Conservation (phyloP, 2,329 filamentous ascomycete species). For the Raffaelea ambrosiae region DNA sequence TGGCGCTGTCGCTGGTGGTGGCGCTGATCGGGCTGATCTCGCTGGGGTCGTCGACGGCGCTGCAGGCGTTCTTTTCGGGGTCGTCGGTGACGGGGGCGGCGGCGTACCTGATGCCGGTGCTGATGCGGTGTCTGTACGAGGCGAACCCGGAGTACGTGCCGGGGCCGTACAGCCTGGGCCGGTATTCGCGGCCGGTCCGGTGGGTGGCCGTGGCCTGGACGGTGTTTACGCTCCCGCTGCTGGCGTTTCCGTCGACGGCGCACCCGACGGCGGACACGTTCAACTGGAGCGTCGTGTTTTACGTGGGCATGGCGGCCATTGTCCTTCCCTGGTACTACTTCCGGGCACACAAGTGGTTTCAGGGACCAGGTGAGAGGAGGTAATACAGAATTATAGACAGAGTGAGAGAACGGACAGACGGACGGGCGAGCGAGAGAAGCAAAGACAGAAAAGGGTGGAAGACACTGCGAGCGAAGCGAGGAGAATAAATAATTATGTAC, state of each 20-base stretch:
- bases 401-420: too few species aligned
- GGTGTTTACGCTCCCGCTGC: slow-evolving; percentile 2
- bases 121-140: slow-evolving; percentile 7
- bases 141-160: slow-evolving; percentile 4
- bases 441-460: too few species aligned
- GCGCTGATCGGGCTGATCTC: slow-evolving; percentile 5
- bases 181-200: neutral
- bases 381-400: neutral
- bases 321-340: slow-evolving; percentile 4
- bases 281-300: slow-evolving; percentile 7
- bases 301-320: neutral
- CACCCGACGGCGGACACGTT: slow-evolving; percentile 2
- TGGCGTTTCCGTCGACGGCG: slow-evolving; percentile 3
- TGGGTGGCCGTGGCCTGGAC: slow-evolving; percentile 4
- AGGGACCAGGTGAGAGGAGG: neutral
- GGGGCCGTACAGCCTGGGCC: neutral
- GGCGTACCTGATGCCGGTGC: slow-evolving; percentile 4
- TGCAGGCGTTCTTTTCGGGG: slow-evolving; percentile 6
- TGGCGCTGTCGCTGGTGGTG: slow-evolving; percentile 1
- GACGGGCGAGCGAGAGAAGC: too few species aligned
- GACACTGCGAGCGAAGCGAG: neutral
- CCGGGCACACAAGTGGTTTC: slow-evolving; percentile 3
- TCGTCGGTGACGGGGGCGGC: slow-evolving; percentile 4
- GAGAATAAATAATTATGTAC: too few species aligned
- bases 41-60: neutral